A percentile compares a stretch with the other conserved stretches of the same genome.
phyloP scores from a whole-genome alignment of 78 protist species.

The Dictyostelium capitatum region DNA sequence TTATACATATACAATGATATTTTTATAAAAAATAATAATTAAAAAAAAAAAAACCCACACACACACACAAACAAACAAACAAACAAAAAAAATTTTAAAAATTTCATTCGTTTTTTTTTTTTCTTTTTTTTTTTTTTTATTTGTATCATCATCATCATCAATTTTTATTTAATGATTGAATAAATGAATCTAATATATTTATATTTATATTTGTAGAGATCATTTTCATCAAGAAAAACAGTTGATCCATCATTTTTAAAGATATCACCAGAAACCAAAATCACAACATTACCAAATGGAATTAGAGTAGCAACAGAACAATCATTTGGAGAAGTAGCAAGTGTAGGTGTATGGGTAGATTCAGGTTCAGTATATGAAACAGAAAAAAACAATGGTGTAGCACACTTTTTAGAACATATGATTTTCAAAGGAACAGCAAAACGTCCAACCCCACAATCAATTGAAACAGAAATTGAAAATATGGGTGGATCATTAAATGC shows the following conservation, averaged over 20 bases:
- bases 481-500: conserved; percentile 99
- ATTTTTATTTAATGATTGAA: no score
- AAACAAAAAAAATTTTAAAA: no score
- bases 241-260: conserved; percentile 35
- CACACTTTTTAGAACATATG: conserved; percentile 99
- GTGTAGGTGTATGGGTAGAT: conserved; percentile 97
- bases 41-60: no score
- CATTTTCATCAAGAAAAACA: conserved; percentile 19
- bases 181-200: no score
- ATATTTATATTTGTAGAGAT: not conserved
- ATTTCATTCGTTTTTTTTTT: no score
- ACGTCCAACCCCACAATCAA: conserved; percentile 79
- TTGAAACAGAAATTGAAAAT: conserved; percentile 94
- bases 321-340: conserved; percentile 86
- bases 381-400: conserved; percentile 96
- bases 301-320: conserved; percentile 95
- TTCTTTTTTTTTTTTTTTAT: no score
- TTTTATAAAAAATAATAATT: no score
- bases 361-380: conserved; percentile 96
- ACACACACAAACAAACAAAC: no score
- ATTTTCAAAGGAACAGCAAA: conserved; percentile 95
- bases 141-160: no score
- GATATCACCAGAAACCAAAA: conserved; percentile 76
- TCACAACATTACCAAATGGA: conserved; percentile 92
- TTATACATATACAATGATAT: no score